Percentiles rank a stretch among this genome's conserved stretches.
Conservation (phyloP, 2,329 filamentous ascomycete genomes). For the Penicillium sclerotiorum region DNA sequence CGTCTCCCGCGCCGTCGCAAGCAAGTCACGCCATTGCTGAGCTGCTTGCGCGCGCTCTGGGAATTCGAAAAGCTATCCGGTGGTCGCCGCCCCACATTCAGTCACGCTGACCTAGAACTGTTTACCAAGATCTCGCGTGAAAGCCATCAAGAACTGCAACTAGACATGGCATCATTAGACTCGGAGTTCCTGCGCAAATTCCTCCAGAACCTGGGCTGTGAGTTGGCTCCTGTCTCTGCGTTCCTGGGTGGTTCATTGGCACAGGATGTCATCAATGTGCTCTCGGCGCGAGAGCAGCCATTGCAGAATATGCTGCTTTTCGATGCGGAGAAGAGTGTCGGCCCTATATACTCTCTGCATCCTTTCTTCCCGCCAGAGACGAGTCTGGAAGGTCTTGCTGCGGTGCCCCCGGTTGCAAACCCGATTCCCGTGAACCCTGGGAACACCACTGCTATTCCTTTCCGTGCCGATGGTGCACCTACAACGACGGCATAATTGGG, state of each 20-base stretch:
- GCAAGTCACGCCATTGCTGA: conserved; percentile 80
- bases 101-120: conserved; percentile 66
- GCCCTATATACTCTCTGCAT: conserved; percentile 79
- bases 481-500: background rate
- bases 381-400: conserved; percentile 28
- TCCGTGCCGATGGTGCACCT: background rate
- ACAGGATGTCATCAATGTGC: conserved; percentile 96
- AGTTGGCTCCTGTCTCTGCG: conserved; percentile 83
- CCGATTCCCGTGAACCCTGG: conserved; percentile 26
- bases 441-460: conserved; percentile 1
- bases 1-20: conserved; percentile 68
- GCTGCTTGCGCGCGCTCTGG: conserved; percentile 88
- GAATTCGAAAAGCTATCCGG: conserved; percentile 69
- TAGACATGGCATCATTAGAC: conserved; percentile 68
- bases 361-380: conserved; percentile 56
- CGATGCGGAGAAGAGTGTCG: conserved; percentile 78
- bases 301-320: conserved; percentile 95
- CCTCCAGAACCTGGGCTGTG: conserved; percentile 79
- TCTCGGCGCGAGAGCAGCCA: conserved; percentile 87
- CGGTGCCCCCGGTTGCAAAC: conserved; percentile 31
- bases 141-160: conserved; percentile 73
- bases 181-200: conserved; percentile 80
- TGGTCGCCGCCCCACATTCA: conserved; percentile 58
- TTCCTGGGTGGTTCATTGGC: conserved; percentile 88
- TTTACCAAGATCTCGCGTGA: conserved; percentile 79